These are phyloP conservation scores for Ziziphus jujuba DNA, from an alignment of 306 rosid species.

Conservation along the genomic window DNA sequence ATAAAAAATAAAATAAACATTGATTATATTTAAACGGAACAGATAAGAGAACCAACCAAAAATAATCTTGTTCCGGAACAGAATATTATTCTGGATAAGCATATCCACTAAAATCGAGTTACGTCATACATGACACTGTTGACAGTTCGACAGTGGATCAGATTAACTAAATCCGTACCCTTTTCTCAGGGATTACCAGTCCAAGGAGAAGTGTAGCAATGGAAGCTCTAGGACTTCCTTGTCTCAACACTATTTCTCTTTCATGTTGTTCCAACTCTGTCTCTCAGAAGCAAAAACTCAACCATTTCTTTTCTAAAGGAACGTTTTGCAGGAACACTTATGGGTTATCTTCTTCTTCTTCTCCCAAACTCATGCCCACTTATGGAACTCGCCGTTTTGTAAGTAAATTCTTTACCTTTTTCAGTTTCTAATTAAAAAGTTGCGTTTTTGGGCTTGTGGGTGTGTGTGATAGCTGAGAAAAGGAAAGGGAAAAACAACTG, in stretches of 20 bases:
- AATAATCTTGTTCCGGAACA: neutral
- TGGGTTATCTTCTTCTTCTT: conserved; percentile 35
- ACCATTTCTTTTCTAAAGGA: conserved; percentile 13
- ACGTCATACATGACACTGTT: too few species aligned
- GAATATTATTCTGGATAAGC: conserved; percentile 1
- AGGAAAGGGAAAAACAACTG: too few species aligned
- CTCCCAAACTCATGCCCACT: conserved; percentile 36
- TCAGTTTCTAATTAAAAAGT: neutral
- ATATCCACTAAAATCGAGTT: neutral
- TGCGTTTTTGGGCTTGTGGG: conserved; percentile 1
- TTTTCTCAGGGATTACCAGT: neutral
- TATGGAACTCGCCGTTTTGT: conserved; percentile 32
- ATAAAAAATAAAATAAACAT: too few species aligned
- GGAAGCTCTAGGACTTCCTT: conserved; percentile 76
- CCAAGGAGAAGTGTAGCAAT: conserved; percentile 20
- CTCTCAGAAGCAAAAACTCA: conserved; percentile 22
- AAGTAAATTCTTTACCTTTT: conserved; percentile 22
- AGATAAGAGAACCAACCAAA: neutral
- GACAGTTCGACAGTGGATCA: too few species aligned
- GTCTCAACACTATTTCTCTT: conserved; percentile 37
- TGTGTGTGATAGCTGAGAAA: neutral
- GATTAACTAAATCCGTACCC: conserved; percentile 4
- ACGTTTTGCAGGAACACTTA: conserved; percentile 25
- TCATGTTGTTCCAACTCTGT: conserved; percentile 27
- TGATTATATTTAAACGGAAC: neutral